Base-by-base conservation (phyloP, 371 early-diverging fungal species). In the Mortierella sp. region DNA sequence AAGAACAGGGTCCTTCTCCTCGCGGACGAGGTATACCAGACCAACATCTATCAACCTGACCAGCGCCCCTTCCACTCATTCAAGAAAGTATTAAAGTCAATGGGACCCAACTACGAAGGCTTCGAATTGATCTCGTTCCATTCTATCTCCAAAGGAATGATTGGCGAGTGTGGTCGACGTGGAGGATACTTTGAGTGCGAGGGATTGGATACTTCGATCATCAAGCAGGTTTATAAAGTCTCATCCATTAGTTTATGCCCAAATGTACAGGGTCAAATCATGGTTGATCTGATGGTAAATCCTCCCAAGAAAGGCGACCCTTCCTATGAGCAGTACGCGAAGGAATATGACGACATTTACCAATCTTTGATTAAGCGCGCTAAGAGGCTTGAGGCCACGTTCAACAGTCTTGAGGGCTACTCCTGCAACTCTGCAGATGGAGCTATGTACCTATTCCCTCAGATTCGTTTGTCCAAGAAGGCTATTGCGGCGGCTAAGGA, bases 11-110 rank as follows among this genome's bases (percentile, higher is more conserved):
- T 99, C 26, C 91, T 97, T 19, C 76, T 99, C 29, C 76, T 99
- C 57, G 98, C 99, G 8, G 99, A 99, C 81, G 99, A 99, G 82
- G 99, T 99, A 17, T 99, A 99, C 82, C 98, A 99, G 87, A 91
- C 95, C 64, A 98, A 98, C 85, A 90, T 96, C 53, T 98, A 97
- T 85, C 78, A 84, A 47, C 93, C 95, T 26, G 85, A 88, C 32
- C 68, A 84, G 32, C 90, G 93, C 15, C 99, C 98, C 28, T 99
- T 97, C 85, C 92, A 92, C 80, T 96, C 97, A 61, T 97, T 98
- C 90, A 96, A 96, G 85, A 96, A 98, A 87, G 93, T 96, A 0
- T 85, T 94, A 53, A 86, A 73, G 75, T 89, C 89, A 61, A 92
- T 90, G 91, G 93, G 91, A 17, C 82, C 88, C 7, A 61, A 79